These are phyloP conservation scores for Solanum aculeatissimum DNA, from an alignment of 305 asterid species.

Conservation along the genomic window DNA sequence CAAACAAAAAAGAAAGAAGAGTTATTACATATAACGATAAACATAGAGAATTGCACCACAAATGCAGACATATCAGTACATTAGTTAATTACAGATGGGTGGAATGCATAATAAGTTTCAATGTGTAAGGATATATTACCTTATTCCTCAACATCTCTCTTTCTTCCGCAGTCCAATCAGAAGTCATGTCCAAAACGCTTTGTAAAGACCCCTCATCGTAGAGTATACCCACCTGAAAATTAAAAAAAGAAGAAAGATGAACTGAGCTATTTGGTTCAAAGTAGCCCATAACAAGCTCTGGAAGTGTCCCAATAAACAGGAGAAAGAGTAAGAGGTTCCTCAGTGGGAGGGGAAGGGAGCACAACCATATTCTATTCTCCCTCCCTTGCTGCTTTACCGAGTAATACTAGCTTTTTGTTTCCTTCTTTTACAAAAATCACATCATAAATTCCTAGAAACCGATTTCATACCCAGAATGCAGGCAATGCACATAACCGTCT, in stretches of 20 bases:
- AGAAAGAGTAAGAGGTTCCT: background rate
- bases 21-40: background rate
- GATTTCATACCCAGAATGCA: conserved; percentile 70
- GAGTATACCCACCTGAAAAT: conserved; percentile 76
- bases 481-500: conserved; percentile 90
- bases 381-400: background rate
- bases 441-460: background rate
- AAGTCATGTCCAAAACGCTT: conserved; percentile 64
- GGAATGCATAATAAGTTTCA: background rate
- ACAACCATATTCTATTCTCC: background rate
- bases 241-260: background rate
- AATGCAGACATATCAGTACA: background rate
- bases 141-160: conserved; percentile 82
- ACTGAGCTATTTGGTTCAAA: background rate
- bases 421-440: background rate
- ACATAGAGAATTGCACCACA: background rate
- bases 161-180: conserved; percentile 86
- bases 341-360: background rate
- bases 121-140: conserved; percentile 22
- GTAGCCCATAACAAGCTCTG: background rate
- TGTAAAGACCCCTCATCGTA: conserved; percentile 78
- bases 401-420: background rate
- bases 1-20: background rate
- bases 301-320: background rate
- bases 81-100: background rate